Evolutionary conservation across 2,329 filamentous ascomycete genomes (phyloP).

Genomic region (Leptographium radiaticola): DNA sequence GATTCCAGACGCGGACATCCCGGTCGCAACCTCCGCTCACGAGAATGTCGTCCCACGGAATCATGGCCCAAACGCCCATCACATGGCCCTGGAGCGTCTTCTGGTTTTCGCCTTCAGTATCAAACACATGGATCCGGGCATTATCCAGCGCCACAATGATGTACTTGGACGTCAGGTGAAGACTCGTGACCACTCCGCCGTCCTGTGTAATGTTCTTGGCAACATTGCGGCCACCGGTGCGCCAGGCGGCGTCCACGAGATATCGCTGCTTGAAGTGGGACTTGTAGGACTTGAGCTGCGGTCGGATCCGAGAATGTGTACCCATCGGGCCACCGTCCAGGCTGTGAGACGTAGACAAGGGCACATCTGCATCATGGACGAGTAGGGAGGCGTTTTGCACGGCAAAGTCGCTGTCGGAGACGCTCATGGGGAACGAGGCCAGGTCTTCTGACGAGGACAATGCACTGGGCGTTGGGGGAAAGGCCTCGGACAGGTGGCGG

Average conservation of each 20-base stretch:
- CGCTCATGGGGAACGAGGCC: constrained; percentile 19
- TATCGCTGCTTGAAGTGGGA: constrained; percentile 97
- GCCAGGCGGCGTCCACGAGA: constrained; percentile 94
- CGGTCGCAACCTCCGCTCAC: constrained; percentile 95
- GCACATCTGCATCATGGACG: constrained; percentile 22
- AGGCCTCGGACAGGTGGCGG: constrained; percentile 40
- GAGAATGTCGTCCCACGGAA: constrained; percentile 88
- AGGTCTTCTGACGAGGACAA: constrained; percentile 16
- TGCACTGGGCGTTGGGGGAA: constrained; percentile 18
- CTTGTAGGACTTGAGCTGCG: constrained; percentile 73
- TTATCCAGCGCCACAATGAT: constrained; percentile 97
- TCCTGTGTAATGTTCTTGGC: constrained; percentile 88
- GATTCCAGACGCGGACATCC: constrained; percentile 93
- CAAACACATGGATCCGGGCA: constrained; percentile 96
- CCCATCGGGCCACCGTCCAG: constrained; percentile 36
- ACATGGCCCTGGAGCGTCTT: constrained; percentile 89
- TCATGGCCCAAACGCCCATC: constrained; percentile 99
- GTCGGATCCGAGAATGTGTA: constrained; percentile 25
- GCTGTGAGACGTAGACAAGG: constrained; percentile 32
- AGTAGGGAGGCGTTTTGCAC: constrained; percentile 29
- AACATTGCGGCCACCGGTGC: constrained; percentile 73
- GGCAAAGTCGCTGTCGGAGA: constrained; percentile 19
- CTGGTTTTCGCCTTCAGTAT: constrained; percentile 76
- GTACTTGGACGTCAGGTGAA: constrained; percentile 89
- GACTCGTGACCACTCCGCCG: constrained; percentile 88